These are phyloP conservation scores for Phytopythium vexans DNA, from an alignment of 352 stramenopile species.

Conservation along the genomic window DNA sequence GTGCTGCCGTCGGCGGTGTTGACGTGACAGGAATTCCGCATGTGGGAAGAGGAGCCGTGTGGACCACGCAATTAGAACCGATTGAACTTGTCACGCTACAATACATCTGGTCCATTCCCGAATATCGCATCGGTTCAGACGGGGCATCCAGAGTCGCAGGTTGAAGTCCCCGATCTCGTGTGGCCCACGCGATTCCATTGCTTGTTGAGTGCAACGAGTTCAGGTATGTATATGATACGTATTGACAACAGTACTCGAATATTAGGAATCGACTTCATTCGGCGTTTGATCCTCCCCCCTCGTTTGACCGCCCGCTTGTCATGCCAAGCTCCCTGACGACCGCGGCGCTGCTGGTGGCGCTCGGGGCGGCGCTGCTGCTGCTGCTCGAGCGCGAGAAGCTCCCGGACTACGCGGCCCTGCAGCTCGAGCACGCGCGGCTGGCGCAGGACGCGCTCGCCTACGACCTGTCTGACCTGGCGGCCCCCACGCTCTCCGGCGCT, in stretches of 20 bases:
- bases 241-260: no score
- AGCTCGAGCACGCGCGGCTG: slow-evolving; percentile 26
- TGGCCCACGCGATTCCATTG: neutral
- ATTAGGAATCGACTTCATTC: no score
- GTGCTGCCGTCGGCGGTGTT: neutral
- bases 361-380: slow-evolving; percentile 37
- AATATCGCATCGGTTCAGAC: neutral
- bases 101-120: neutral
- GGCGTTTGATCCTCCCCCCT: neutral
- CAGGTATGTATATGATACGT: no score
- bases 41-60: no score
- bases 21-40: neutral
- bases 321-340: slow-evolving; percentile 31
- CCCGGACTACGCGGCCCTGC: slow-evolving; percentile 26
- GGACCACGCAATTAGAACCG: neutral
- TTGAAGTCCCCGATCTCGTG: neutral
- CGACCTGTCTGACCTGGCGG: slow-evolving; percentile 45
- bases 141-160: neutral
- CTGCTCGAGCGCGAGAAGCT: slow-evolving; percentile 46
- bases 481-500: slow-evolving; percentile 45
- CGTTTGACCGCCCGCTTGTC: neutral
- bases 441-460: slow-evolving; percentile 26
- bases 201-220: no score
- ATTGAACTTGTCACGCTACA: neutral
- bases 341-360: slow-evolving; percentile 35